Base-by-base conservation (phyloP, 2,329 filamentous ascomycete genomes). In the Thermothelomyces thermophilus region DNA sequence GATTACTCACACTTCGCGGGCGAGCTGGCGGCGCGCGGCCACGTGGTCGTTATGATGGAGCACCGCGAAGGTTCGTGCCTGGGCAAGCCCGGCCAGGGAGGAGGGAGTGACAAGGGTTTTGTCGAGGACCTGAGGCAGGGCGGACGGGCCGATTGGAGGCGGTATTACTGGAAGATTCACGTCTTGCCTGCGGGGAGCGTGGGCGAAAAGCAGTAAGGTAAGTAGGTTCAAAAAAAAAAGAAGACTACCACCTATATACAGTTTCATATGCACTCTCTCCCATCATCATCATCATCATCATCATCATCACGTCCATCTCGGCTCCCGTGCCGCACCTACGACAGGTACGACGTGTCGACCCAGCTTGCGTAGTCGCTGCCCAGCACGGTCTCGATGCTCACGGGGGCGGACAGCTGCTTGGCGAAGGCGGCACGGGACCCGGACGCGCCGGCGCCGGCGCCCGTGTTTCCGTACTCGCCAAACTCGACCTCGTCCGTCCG, bases 391-490 rank as follows among this genome's bases (percentile, higher is more conserved):
- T 46, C 48, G 35, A 70, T 67, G 3, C 62, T 54, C 0, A 74
- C 65, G 0, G 70, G 49, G 0, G 61, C 51, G 20, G 53, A 56
- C 16, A 74, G 60, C 53, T 63, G 66, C 42, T 57, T 66, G 7
- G 68, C 56, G 48, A 69, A 73, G 33, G 64, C 68, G 9, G 76
- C 79, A n/a, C n/a, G n/a, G n/a, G n/a, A n/a, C 43, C 81, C 68
- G 0, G 68, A 71, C 0, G 79, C 79, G 16, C 65, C 63, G 2
- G 80, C 69, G 2, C 82, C 82, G 28, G 67, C 61, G 1, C 82
- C 82, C 1, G 71, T 72, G 64, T 85, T 85, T 17, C 58, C 65
- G 59, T 76, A 84, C 68, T 85, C 82, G 9, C 66, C 76, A 54
- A 77, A 84, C 22, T 68, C 63, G 1, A 83, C 75, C 37, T 77